These are phyloP conservation scores for Crataegus laevigata DNA, from an alignment of 306 rosid species.

Conservation along the genomic window DNA sequence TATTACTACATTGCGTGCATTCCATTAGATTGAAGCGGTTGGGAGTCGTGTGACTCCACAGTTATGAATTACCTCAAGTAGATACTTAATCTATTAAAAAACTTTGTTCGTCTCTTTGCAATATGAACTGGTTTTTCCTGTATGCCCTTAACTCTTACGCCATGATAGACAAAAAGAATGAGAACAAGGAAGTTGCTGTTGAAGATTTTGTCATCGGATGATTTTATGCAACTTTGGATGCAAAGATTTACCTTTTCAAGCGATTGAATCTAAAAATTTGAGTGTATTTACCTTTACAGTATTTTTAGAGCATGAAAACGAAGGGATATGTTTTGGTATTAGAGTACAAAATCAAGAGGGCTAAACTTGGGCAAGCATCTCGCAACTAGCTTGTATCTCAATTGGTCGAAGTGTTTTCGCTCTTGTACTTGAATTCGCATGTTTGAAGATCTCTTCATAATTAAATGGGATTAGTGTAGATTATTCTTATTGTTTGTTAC, in stretches of 20 bases:
- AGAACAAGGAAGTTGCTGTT: constrained; percentile 89
- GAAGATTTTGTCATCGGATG: constrained; percentile 28
- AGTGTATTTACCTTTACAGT: neutral
- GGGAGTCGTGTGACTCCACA: no score
- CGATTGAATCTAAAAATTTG: neutral
- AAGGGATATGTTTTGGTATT: neutral
- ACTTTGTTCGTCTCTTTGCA: neutral
- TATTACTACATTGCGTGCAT: neutral
- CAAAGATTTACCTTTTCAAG: neutral
- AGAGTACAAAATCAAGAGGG: neutral
- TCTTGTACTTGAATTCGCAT: no score
- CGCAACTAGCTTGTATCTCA: no score
- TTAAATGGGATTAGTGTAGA: no score
- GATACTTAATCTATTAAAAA: neutral
- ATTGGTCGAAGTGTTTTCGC: no score
- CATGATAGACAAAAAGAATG: constrained; percentile 85
- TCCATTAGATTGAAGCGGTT: neutral
- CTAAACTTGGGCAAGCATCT: no score
- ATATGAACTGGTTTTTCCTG: constrained; percentile 9
- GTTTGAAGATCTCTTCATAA: no score
- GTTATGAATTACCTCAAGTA: no score
- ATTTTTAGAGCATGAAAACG: neutral
- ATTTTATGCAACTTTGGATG: neutral
- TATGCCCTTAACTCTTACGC: constrained; percentile 35
- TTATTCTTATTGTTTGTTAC: no score